Evolutionary conservation across 2,329 filamentous ascomycete species (phyloP).

Genomic region (Fusarium begoniae): DNA sequence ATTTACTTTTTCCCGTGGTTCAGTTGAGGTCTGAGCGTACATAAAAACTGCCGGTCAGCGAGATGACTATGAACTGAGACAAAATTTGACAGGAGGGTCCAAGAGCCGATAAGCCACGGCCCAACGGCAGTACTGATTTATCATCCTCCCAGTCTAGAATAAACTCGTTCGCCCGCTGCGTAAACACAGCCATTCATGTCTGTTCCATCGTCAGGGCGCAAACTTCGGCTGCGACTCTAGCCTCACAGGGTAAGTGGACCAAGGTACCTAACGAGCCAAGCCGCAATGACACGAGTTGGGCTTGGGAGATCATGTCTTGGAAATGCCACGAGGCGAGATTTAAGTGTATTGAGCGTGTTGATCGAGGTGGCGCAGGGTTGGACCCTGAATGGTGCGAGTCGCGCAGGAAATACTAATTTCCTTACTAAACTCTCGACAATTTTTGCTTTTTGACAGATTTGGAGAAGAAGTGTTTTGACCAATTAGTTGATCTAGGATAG

Average conservation of each 20-base stretch:
- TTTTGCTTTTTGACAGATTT: not conserved
- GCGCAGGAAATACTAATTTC: not conserved
- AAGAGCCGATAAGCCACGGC: not conserved
- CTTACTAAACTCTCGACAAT: not conserved
- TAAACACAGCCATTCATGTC: not conserved
- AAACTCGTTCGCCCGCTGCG: not conserved
- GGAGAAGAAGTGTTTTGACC: not conserved
- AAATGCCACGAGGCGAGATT: not conserved
- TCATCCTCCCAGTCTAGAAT: not conserved
- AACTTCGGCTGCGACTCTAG: not conserved
- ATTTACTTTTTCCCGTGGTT: not conserved
- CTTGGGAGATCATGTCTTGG: not conserved
- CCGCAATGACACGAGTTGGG: not conserved
- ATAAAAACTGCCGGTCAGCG: not conserved
- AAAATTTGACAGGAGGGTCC: not conserved
- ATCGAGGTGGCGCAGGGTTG: not conserved
- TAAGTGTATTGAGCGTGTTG: not conserved
- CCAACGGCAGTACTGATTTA: not conserved
- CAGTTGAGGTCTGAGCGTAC: not conserved
- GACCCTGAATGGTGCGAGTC: not conserved
- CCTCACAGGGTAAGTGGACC: constrained; percentile 4
- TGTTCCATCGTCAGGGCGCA: constrained; percentile 1
- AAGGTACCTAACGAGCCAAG: not conserved
- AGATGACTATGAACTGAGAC: not conserved
- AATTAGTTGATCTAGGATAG: not conserved